phyloP scores from a whole-genome alignment of 2,329 filamentous ascomycete genomes.

The Hortaea werneckii region DNA sequence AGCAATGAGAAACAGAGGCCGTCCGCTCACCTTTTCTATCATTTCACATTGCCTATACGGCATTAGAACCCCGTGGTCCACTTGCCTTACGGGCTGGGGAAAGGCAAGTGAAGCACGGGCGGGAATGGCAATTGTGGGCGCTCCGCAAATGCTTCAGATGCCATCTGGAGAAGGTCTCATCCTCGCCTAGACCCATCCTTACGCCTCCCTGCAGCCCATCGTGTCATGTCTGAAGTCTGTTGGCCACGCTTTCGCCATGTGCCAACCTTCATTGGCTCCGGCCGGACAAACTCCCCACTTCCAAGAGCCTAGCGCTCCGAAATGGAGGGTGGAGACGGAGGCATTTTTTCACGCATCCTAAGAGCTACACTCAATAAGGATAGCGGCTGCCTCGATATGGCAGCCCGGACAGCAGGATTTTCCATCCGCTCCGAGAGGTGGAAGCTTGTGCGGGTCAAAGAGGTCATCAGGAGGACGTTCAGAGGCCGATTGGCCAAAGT shows the following conservation, averaged over 20 bases:
- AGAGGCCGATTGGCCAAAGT: not conserved
- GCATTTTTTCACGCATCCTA: not conserved
- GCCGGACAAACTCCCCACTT: constrained; percentile 1
- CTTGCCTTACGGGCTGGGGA: too few species aligned
- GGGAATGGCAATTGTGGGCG: not conserved
- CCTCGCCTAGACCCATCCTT: not conserved
- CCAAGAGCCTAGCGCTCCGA: not conserved
- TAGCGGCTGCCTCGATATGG: not conserved
- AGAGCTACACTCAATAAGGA: not conserved
- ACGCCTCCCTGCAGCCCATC: not conserved
- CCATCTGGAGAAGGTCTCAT: not conserved
- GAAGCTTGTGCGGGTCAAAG: not conserved
- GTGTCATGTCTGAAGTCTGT: constrained; percentile 1
- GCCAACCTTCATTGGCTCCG: not conserved
- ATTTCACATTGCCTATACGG: not conserved
- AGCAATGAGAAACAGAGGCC: not conserved
- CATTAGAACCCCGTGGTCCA: not conserved
- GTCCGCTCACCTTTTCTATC: not conserved
- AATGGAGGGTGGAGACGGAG: not conserved
- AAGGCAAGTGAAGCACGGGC: not conserved
- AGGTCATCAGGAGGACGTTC: not conserved
- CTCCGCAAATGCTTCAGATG: not conserved
- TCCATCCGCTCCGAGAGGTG: constrained; percentile 2
- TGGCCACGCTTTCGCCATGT: not conserved
- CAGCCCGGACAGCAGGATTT: not conserved